Conservation (phyloP, 1,284 basidiomycete species). For the Malassezia brasiliensis region DNA sequence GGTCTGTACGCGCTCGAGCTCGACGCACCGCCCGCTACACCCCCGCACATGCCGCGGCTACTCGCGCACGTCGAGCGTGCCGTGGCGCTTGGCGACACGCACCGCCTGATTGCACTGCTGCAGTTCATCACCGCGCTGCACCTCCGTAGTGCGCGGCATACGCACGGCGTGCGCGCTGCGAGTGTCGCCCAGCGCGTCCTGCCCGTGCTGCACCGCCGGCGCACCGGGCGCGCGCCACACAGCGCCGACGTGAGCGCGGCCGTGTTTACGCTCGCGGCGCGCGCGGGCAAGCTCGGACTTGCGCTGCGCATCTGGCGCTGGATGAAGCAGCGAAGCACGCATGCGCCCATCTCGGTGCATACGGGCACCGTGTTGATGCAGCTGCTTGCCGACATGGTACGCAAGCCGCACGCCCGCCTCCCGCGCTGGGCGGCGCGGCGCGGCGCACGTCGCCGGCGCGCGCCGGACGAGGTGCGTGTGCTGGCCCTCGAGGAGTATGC, state of each 20-base stretch:
- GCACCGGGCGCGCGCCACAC: neutral
- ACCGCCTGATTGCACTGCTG: slow-evolving; percentile 7
- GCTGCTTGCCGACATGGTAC: slow-evolving; percentile 14
- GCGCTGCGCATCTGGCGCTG: slow-evolving; percentile 30
- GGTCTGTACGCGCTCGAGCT: slow-evolving; percentile 10
- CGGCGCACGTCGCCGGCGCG: neutral
- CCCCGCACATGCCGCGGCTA: neutral
- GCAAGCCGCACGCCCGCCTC: neutral
- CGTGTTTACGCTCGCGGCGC: slow-evolving; percentile 24
- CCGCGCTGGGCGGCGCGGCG: neutral
- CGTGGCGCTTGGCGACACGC: neutral
- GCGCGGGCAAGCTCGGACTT: slow-evolving; percentile 24
- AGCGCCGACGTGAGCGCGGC: slow-evolving; percentile 20
- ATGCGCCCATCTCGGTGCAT: slow-evolving; percentile 20
- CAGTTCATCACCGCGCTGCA: slow-evolving; percentile 7
- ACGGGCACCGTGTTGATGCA: slow-evolving; percentile 30
- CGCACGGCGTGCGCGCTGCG: slow-evolving; percentile 3
- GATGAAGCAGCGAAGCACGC: slow-evolving; percentile 24
- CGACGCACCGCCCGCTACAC: neutral
- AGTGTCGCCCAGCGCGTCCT: slow-evolving; percentile 6
- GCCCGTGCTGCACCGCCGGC: neutral
- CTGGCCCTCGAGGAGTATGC: slow-evolving; percentile 13
- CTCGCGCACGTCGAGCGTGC: slow-evolving; percentile 12
- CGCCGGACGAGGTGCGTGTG: slow-evolving; percentile 1
- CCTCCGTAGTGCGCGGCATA: neutral